Percentiles rank a stretch among this genome's conserved stretches.
These are phyloP conservation scores for Xerocomellus dryophilus DNA, from an alignment of 768 basidiomycete genomes.

Conservation along the genomic window DNA sequence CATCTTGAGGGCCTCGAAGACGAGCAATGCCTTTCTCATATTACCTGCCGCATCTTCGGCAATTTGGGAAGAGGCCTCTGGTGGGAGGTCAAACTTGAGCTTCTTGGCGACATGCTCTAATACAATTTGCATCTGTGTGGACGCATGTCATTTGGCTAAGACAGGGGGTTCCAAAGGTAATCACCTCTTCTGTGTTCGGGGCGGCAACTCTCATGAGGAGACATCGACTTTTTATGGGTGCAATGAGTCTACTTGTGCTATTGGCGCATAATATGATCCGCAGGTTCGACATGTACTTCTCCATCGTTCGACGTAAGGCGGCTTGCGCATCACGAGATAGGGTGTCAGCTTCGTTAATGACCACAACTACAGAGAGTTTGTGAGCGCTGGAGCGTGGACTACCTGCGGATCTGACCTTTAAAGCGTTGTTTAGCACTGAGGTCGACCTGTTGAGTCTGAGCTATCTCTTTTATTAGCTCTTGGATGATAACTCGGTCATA, in stretches of 20 bases:
- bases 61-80: conserved; percentile 71
- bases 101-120: conserved; percentile 75
- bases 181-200: conserved; percentile 73
- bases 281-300: conserved; percentile 98
- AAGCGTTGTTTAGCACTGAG: conserved; percentile 92
- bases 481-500: conserved; percentile 95
- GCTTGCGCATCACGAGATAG: conserved; percentile 96
- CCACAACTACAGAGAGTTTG: conserved; percentile 61
- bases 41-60: conserved; percentile 83
- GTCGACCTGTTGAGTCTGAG: conserved; percentile 98
- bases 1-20: conserved; percentile 95
- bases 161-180: conserved; percentile 8
- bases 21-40: conserved; percentile 89
- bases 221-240: conserved; percentile 95
- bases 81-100: conserved; percentile 79
- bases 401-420: conserved; percentile 61
- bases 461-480: conserved; percentile 96
- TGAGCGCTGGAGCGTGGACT: background rate
- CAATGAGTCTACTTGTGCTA: conserved; percentile 92
- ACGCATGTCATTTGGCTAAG: background rate
- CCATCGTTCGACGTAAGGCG: conserved; percentile 95
- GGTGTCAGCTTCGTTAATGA: conserved; percentile 97
- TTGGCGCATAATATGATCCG: conserved; percentile 95
- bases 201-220: conserved; percentile 91
- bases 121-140: conserved; percentile 71